Evolutionary conservation across 768 basidiomycete species (phyloP), one percentile per base, ranked within the genome.

Genomic region (Podaxis sp.): DNA sequence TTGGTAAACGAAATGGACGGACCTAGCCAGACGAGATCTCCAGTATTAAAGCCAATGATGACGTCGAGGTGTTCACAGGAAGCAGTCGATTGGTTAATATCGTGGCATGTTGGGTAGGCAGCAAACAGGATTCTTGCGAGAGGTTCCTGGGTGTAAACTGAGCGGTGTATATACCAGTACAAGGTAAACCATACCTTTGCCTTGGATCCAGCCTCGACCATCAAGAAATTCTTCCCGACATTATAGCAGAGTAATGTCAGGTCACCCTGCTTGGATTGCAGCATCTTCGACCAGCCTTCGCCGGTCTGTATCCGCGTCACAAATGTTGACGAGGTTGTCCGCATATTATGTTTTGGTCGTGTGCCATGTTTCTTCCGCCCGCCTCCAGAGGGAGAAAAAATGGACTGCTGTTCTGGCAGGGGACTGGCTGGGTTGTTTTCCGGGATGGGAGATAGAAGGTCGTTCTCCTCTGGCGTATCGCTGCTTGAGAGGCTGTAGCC

Each of bases 11-110:
- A 25, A 10, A 18, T 7, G 28, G 46, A 71, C 82, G 64, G 63
- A 91, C 95, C 95, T 58, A 98, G 79, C 97, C 97, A 98, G 52
- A 98, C 75, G 38, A 99, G 77, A 75, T 99, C 97, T n/a, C 97
- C 97, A 0, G 95, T 91, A 63, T 79, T 82, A 70, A 97, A 98
- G 4, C 96, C 97, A 67, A 98, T 89, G 61, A 98, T 82, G 5
- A 97, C 79, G 67, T 98, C 95, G 36, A 98, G 74, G 47, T 86
- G 84, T 44, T 93, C 88, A 10, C 88, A 75, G 2, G 86, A 88
- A 5, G 91, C 86, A 1, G 95, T 97, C 1, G 83, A 72, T 4
- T 78, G 71, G 65, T 97, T 96, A 32, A 96, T 86, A 67, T 93
- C 89, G 71, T 96, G 93, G 70, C 94, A 95, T 1, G 95, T 97